Conservation (phyloP, 2,329 filamentous ascomycete species). For the Amauroascus niger region DNA sequence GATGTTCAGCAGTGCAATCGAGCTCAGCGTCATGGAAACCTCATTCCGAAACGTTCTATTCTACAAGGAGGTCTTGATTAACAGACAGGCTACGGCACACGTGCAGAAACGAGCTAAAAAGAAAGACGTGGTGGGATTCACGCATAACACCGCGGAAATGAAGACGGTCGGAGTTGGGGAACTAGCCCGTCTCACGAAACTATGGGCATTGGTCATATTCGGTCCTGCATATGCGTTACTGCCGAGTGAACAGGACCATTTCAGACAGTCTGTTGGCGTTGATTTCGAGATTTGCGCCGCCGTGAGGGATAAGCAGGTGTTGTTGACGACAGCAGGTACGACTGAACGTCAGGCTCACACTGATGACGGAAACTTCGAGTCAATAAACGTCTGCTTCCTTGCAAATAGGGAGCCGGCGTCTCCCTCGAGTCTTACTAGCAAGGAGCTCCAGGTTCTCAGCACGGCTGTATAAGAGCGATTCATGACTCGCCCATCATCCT, state of each 20-base stretch:
- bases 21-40: constrained; percentile 13
- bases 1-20: constrained; percentile 14
- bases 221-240: constrained; percentile 10
- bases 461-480: not conserved
- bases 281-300: constrained; percentile 5
- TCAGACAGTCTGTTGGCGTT: constrained; percentile 9
- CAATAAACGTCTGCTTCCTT: constrained; percentile 9
- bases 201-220: constrained; percentile 11
- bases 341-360: constrained; percentile 2
- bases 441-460: not conserved
- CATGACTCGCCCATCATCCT: not conserved
- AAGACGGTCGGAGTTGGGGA: constrained; percentile 8
- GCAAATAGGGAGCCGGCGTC: not conserved
- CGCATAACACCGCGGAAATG: constrained; percentile 11
- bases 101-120: constrained; percentile 12
- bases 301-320: constrained; percentile 8
- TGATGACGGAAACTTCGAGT: constrained; percentile 7
- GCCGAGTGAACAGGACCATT: constrained; percentile 10
- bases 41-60: constrained; percentile 11
- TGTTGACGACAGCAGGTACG: constrained; percentile 9
- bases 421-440: not conserved
- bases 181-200: constrained; percentile 8
- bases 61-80: constrained; percentile 12
- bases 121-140: constrained; percentile 13
- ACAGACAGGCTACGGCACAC: constrained; percentile 10